phyloP scores from a whole-genome alignment of 1,139 yeast species.

The Zhuliangozyma blackwelliae region DNA sequence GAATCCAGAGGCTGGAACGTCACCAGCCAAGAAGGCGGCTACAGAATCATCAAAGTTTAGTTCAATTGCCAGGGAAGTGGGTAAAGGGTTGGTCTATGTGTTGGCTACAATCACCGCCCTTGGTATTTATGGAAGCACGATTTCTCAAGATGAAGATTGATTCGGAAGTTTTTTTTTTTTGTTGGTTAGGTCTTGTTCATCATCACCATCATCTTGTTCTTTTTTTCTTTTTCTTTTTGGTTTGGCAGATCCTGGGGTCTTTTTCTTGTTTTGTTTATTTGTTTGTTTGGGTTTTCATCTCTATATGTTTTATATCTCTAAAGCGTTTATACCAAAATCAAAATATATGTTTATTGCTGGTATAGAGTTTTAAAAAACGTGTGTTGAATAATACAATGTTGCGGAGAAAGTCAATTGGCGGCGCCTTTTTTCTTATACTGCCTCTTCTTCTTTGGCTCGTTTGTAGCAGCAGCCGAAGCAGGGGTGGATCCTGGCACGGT shows the following conservation, averaged over 20 bases:
- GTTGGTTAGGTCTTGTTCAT: too few species aligned
- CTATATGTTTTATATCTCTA: too few species aligned
- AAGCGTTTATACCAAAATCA: too few species aligned
- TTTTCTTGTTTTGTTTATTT: too few species aligned
- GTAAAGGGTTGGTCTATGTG: slow-evolving; percentile 32
- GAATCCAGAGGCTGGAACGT: slow-evolving; percentile 6
- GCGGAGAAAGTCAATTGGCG: slow-evolving; percentile 1
- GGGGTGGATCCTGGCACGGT: slow-evolving; percentile 7
- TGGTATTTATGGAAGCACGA: slow-evolving; percentile 33
- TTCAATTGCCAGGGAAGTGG: slow-evolving; percentile 27
- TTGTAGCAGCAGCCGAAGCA: slow-evolving; percentile 7
- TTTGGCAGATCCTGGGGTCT: too few species aligned
- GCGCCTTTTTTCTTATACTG: slow-evolving; percentile 9
- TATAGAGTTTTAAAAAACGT: too few species aligned
- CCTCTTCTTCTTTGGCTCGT: slow-evolving; percentile 11
- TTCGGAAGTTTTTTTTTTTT: not conserved
- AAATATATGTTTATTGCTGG: too few species aligned
- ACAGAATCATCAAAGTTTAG: slow-evolving; percentile 11
- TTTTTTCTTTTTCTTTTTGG: too few species aligned
- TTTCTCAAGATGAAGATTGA: slow-evolving; percentile 6
- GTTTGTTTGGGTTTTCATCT: too few species aligned
- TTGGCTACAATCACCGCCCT: slow-evolving; percentile 35
- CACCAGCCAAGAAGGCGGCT: slow-evolving; percentile 10
- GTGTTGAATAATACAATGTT: too few species aligned
- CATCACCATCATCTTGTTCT: too few species aligned